A percentile compares a stretch with the other conserved stretches of the same genome.
Evolutionary conservation across 164 flowering plant species (phyloP).

Genomic region (Houttuynia cordata): DNA sequence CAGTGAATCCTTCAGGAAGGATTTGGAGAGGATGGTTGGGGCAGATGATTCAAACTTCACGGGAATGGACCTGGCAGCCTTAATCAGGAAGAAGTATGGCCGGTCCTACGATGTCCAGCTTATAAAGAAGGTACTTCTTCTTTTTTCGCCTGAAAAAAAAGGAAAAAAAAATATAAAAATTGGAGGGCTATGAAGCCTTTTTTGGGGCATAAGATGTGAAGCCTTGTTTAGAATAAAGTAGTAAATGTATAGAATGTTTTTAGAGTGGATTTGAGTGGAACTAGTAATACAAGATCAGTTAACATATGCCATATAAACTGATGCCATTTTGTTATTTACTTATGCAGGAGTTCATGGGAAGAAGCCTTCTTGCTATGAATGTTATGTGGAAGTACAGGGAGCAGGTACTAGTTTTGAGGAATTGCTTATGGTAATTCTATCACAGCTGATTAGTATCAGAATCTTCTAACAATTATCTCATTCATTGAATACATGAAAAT

Average conservation of each 20-base stretch:
- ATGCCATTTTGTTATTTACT: not conserved
- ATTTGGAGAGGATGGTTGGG: slow-evolving; percentile 77
- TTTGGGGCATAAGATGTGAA: too few species aligned
- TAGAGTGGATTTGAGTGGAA: too few species aligned
- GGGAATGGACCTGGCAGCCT: slow-evolving; percentile 86
- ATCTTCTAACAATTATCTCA: too few species aligned
- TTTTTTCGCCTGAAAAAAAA: too few species aligned
- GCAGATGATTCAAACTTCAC: slow-evolving; percentile 73
- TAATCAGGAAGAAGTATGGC: slow-evolving; percentile 85
- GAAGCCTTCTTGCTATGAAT: slow-evolving; percentile 87
- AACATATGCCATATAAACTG: not conserved
- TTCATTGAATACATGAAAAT: too few species aligned
- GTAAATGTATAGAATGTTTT: too few species aligned
- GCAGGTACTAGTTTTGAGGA: slow-evolving; percentile 39
- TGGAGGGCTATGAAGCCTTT: not conserved
- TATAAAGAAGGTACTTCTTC: slow-evolving; percentile 66
- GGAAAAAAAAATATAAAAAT: not conserved
- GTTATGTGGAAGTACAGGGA: slow-evolving; percentile 99
- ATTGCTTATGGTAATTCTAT: too few species aligned
- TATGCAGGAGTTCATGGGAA: slow-evolving; percentile 92
- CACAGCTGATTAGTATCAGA: too few species aligned
- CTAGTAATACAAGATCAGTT: too few species aligned
- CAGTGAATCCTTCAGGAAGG: slow-evolving; percentile 44
- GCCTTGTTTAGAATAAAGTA: too few species aligned
- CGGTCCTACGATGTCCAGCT: slow-evolving; percentile 92